Conservation (phyloP, 2,329 filamentous ascomycete genomes). For the Scedosporium dehoogii region DNA sequence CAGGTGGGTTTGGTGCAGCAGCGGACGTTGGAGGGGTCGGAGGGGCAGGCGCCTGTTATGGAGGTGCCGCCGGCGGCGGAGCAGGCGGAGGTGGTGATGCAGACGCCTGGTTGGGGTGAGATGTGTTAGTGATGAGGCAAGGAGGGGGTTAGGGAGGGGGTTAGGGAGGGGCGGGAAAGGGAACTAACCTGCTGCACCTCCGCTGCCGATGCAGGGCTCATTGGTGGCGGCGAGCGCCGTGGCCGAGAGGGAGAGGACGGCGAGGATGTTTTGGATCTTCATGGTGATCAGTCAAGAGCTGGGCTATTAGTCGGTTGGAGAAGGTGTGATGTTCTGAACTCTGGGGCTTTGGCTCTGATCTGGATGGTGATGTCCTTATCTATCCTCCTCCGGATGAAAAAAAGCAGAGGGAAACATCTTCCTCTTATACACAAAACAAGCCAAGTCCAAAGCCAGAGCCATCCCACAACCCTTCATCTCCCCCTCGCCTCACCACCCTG, state of each 20-base stretch:
- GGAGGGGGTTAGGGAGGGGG: background rate
- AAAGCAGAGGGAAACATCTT: too few species aligned
- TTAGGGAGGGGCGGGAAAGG: background rate
- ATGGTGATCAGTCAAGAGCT: background rate
- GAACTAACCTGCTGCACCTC: slow-evolving; percentile 11
- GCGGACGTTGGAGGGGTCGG: slow-evolving; percentile 24
- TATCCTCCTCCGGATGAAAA: too few species aligned
- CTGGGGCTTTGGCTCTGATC: too few species aligned
- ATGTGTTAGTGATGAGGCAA: slow-evolving; percentile 5
- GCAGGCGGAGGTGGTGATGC: slow-evolving; percentile 26
- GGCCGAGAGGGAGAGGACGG: slow-evolving; percentile 6
- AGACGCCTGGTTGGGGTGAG: slow-evolving; percentile 21
- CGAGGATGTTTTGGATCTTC: background rate
- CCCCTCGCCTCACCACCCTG: too few species aligned
- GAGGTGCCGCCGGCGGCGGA: slow-evolving; percentile 24
- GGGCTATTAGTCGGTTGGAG: too few species aligned
- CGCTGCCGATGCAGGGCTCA: slow-evolving; percentile 20
- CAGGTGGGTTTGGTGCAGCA: slow-evolving; percentile 32
- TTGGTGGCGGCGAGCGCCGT: slow-evolving; percentile 17
- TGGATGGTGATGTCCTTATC: too few species aligned
- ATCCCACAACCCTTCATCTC: too few species aligned
- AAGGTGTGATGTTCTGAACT: too few species aligned
- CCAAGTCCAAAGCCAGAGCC: too few species aligned
- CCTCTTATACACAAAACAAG: too few species aligned
- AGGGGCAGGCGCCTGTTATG: slow-evolving; percentile 26